Conservation (phyloP, 495 filamentous ascomycete genomes). For the Pseudoneurospora amorphoporcata region DNA sequence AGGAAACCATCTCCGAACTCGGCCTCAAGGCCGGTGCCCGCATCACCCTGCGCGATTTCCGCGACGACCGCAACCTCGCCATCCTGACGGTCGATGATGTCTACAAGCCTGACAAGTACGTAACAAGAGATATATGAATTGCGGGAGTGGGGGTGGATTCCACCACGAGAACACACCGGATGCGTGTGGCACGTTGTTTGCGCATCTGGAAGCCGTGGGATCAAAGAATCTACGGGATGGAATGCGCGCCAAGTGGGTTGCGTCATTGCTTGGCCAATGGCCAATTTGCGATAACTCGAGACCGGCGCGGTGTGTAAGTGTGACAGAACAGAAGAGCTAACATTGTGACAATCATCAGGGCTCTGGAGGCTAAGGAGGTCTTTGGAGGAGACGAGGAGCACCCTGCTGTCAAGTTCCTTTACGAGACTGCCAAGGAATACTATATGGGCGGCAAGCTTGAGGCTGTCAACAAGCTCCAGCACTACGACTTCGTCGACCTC, state of each 20-base stretch:
- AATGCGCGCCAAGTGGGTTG: slow-evolving; percentile 17
- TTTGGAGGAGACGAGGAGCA: slow-evolving; percentile 92
- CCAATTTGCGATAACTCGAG: not conserved
- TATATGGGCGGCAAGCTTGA: slow-evolving; percentile 94
- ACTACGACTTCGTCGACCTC: slow-evolving; percentile 97
- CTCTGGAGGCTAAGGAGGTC: slow-evolving; percentile 81
- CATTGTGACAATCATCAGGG: slow-evolving; percentile 37
- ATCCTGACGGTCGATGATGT: slow-evolving; percentile 95
- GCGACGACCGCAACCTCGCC: slow-evolving; percentile 89
- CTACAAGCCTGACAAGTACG: slow-evolving; percentile 93
- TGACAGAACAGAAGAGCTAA: not conserved
- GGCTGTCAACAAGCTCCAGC: slow-evolving; percentile 85
- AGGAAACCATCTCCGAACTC: slow-evolving; percentile 58
- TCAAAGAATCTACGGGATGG: not conserved
- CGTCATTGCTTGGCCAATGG: slow-evolving; percentile 17
- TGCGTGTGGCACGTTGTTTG: slow-evolving; percentile 29
- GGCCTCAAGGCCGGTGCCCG: slow-evolving; percentile 69
- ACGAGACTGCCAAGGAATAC: slow-evolving; percentile 67
- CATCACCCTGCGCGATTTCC: slow-evolving; percentile 84
- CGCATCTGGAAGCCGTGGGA: not conserved
- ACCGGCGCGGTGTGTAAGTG: not conserved
- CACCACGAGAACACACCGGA: slow-evolving; percentile 10
- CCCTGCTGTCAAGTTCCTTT: slow-evolving; percentile 83
- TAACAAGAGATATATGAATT: slow-evolving; percentile 8
- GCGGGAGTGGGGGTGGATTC: slow-evolving; percentile 4